Evolutionary conservation across 495 filamentous ascomycete genomes (phyloP).

Genomic region (Trichoderma erinaceum): DNA sequence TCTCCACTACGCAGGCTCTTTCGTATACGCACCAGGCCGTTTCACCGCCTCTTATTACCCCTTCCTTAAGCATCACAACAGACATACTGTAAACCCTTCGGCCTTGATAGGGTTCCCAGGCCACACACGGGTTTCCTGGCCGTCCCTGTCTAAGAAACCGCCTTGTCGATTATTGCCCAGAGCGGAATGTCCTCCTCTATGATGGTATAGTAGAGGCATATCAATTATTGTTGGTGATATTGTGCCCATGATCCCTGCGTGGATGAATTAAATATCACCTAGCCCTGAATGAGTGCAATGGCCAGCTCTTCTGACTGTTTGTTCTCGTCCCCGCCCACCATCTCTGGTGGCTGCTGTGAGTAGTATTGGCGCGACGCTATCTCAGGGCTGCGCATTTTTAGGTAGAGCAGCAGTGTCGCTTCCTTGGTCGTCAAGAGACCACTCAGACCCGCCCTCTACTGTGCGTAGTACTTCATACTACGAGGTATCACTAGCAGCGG

Average conservation of each 20-base stretch:
- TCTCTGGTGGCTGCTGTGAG: not conserved
- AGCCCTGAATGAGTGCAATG: not conserved
- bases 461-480: too few species aligned
- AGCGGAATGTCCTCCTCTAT: not conserved
- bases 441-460: too few species aligned
- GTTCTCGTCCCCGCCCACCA: not conserved
- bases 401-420: too few species aligned
- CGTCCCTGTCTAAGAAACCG: not conserved
- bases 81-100: not conserved
- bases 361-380: constrained; percentile 2
- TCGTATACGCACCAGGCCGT: not conserved
- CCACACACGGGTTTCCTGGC: not conserved
- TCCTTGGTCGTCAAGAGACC: too few species aligned
- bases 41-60: constrained; percentile 8
- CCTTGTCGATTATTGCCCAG: not conserved
- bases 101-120: not conserved
- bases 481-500: too few species aligned
- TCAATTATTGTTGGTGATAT: not conserved
- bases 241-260: not conserved
- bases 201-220: not conserved
- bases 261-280: not conserved
- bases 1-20: not conserved
- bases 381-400: too few species aligned
- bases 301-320: not conserved
- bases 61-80: not conserved